Evolutionary conservation across 2,329 filamentous ascomycete species (phyloP).

Genomic region (Hymenoscyphus fructigenus): DNA sequence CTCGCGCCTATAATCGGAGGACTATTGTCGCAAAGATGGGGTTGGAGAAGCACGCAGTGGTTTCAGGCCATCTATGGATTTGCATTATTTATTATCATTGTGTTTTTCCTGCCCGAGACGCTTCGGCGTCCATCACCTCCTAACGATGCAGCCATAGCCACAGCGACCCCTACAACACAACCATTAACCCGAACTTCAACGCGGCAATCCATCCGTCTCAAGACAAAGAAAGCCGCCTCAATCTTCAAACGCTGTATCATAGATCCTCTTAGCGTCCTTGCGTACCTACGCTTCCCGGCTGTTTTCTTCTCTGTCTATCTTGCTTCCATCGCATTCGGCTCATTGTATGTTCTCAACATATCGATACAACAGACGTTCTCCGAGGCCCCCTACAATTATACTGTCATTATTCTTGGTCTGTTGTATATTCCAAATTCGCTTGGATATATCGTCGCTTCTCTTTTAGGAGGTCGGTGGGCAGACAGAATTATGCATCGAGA

Average conservation of each 20-base stretch:
- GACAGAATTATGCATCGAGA: slow-evolving; percentile 78
- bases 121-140: slow-evolving; percentile 36
- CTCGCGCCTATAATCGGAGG: slow-evolving; percentile 77
- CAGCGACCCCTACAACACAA: slow-evolving; percentile 17
- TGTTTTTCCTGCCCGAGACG: slow-evolving; percentile 66
- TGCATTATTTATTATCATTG: slow-evolving; percentile 52
- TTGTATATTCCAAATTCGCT: slow-evolving; percentile 75
- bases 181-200: slow-evolving; percentile 55
- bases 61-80: slow-evolving; percentile 71
- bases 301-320: slow-evolving; percentile 73
- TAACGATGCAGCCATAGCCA: slow-evolving; percentile 15
- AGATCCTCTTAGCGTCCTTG: slow-evolving; percentile 69
- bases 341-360: slow-evolving; percentile 76
- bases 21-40: slow-evolving; percentile 63
- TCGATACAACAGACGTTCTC: slow-evolving; percentile 71
- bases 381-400: slow-evolving; percentile 64
- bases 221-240: slow-evolving; percentile 52
- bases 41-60: slow-evolving; percentile 78
- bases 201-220: slow-evolving; percentile 57
- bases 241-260: slow-evolving; percentile 62
- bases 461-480: slow-evolving; percentile 74
- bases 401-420: slow-evolving; percentile 67
- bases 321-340: slow-evolving; percentile 71
- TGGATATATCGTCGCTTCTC: slow-evolving; percentile 68
- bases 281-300: slow-evolving; percentile 71